These are phyloP conservation scores for Ceratobasidium sp. DNA, from an alignment of 1,284 basidiomycete genomes.

Conservation along the genomic window DNA sequence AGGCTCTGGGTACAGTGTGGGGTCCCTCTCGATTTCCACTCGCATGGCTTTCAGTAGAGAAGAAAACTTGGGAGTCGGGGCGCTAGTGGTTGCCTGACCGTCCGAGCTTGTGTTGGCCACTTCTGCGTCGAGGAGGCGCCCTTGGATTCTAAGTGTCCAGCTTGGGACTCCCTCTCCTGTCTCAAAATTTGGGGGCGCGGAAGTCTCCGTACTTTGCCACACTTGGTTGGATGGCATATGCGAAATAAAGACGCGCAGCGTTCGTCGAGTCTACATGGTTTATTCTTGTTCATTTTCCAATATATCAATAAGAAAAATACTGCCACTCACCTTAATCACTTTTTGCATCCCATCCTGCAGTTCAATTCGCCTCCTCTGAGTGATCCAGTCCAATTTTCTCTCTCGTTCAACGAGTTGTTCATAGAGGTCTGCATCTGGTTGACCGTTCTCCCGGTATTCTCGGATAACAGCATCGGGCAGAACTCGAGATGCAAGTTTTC, in stretches of 20 bases:
- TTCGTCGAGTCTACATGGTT: constrained; percentile 78
- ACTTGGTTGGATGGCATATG: constrained; percentile 89
- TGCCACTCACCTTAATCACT: constrained; percentile 57
- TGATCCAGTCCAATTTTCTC: constrained; percentile 94
- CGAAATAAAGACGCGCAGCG: constrained; percentile 88
- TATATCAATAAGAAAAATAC: neutral
- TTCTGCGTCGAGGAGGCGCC: constrained; percentile 76
- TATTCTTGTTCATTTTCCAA: neutral
- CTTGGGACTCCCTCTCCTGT: constrained; percentile 86
- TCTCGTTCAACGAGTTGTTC: constrained; percentile 89
- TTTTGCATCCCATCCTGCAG: constrained; percentile 81
- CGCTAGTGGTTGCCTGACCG: constrained; percentile 62
- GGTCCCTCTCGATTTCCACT: constrained; percentile 90
- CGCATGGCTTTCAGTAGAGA: constrained; percentile 87
- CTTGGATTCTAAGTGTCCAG: constrained; percentile 92
- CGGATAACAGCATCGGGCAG: constrained; percentile 35
- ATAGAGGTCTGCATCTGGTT: constrained; percentile 87
- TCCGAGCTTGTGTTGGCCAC: neutral
- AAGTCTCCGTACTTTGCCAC: constrained; percentile 72
- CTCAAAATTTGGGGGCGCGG: constrained; percentile 63
- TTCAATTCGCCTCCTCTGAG: constrained; percentile 90
- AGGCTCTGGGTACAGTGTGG: constrained; percentile 83
- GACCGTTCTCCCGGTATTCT: constrained; percentile 15
- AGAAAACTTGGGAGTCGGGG: constrained; percentile 82
- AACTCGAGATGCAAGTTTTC: constrained; percentile 34